Evolutionary conservation across 2,329 filamentous ascomycete species (phyloP), one percentile per base, ranked within the genome.

Genomic region (Trichoderma arundinaceum): DNA sequence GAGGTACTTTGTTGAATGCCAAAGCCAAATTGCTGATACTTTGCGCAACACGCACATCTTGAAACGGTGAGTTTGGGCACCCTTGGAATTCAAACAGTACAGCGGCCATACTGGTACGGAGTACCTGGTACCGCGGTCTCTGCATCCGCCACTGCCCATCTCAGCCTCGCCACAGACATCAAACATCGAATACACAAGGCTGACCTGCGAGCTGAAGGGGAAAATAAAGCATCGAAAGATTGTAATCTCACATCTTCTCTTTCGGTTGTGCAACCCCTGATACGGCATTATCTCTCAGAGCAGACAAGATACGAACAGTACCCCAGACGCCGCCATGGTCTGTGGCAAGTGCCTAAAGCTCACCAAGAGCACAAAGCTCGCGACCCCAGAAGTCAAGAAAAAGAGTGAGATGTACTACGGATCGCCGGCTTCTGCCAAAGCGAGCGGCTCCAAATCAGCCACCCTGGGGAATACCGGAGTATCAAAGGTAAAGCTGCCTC

Each of bases 331-430:
- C 48, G 56, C 49, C 57, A 88, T 89, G 87, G 87, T 90, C 66
- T 90, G 87, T 79, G 76, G 81, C 68, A 89, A 87, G 77, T 90
- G 87, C 71, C 82, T 87, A 71, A 88, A 87, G 75, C 82, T 85
- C 61, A 78, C 83, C 64, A 86, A 86, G 75, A 78, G 82, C 61
- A 89, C 87, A 13, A 72, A 70, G 17, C 83, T 90, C 65, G 86
- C 85, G 67, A 90, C 87, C 0, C 87, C 87, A 0, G 84, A 81
- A 33, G 87, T 90, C 68, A 90, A 89, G 77, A 87, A 86, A 78
- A 89, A 87, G 80, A 86, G 77, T 72, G 87, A 90, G 60, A 86
- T 89, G 78, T 89, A 89, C 75, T 84, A 86, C 71, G 87, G 87
- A 54, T 89, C 86, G 1, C 77, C 85, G 1, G 79, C 83, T 13